These are phyloP conservation scores for Fusarium pseudonygamai DNA, from an alignment of 2,329 filamentous ascomycete species.

Conservation along the genomic window DNA sequence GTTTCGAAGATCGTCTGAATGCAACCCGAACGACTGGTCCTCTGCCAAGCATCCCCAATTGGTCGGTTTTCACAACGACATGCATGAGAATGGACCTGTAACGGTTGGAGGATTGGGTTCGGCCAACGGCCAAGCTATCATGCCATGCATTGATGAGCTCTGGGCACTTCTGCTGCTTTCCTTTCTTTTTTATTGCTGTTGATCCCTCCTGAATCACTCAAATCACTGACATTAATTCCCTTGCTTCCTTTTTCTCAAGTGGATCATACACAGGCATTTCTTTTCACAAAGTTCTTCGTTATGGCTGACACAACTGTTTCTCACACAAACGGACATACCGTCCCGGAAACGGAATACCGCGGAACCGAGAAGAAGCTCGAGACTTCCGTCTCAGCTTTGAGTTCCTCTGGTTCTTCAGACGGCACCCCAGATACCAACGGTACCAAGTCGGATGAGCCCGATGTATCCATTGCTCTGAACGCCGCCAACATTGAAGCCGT, in stretches of 20 bases:
- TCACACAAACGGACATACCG: background rate
- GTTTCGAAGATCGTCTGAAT: background rate
- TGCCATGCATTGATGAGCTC: background rate
- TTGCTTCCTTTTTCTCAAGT: background rate
- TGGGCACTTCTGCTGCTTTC: background rate
- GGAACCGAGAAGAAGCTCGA: background rate
- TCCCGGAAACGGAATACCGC: background rate
- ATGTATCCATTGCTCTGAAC: slow-evolving; percentile 22
- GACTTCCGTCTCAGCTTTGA: background rate
- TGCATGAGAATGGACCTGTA: background rate
- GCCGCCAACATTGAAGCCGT: slow-evolving; percentile 21
- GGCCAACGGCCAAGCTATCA: background rate
- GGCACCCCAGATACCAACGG: background rate
- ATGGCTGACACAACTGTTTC: background rate
- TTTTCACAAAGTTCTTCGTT: background rate
- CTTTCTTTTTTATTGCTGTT: background rate
- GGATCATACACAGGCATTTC: background rate
- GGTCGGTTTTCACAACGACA: rapidly evolving
- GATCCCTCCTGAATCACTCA: background rate
- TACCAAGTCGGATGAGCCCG: background rate
- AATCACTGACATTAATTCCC: background rate
- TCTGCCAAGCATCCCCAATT: background rate
- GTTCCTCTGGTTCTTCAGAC: background rate
- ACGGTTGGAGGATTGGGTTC: background rate
- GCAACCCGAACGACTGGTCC: background rate